Evolutionary conservation across 768 basidiomycete genomes (phyloP), one percentile per base, ranked within the genome.

Genomic region (Tulasnella sp.): DNA sequence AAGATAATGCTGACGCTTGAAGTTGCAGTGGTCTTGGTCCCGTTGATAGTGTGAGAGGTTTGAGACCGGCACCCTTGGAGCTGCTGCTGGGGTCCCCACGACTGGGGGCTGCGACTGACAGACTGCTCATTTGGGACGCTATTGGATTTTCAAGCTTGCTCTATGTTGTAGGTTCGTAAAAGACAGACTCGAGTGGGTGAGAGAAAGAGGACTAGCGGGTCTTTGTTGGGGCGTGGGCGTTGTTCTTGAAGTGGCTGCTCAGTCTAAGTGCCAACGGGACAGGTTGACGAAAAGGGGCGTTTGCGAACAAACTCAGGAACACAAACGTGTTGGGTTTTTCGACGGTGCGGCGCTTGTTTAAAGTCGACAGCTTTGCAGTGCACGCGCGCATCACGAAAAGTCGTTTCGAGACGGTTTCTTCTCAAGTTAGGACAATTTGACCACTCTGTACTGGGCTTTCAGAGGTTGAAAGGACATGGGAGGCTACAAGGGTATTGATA

Each of bases 271-370:
- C 61, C 61, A 67, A 67, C 61, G 61, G 20, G 26, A 67, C 61
- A 67, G 61, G 51, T 51, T 13, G 20, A 1, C 51, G 23, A 51
- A 67, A 67, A 67, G 61, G 61, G 57, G 57, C 2, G 26, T 11
- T 35, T 44, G 51, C 44, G 57, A 61, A 57, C 37, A 37, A 69
- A 46, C 77, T 51, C 44, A 67, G n/a, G 55, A 20, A n/a, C 37
- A 57, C 89, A 82, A 89, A 67, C 32, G 61, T 67, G 35, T 35
- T 35, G 32, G 61, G 61, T 16, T 67, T 67, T 67, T n/a, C 61
- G 26, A 26, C 26, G 61, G 9, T 5, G 6, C n/a, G n/a, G n/a
- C 57, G n/a, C 57, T 23, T n/a, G 3, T 5, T 61, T 61, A 29
- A 61, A 61, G 26, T 15, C 29, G 57, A 13, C 57, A 15, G 15